Base-by-base conservation (phyloP, 352 stramenopile genomes). In the Globisporangium alternatum region DNA sequence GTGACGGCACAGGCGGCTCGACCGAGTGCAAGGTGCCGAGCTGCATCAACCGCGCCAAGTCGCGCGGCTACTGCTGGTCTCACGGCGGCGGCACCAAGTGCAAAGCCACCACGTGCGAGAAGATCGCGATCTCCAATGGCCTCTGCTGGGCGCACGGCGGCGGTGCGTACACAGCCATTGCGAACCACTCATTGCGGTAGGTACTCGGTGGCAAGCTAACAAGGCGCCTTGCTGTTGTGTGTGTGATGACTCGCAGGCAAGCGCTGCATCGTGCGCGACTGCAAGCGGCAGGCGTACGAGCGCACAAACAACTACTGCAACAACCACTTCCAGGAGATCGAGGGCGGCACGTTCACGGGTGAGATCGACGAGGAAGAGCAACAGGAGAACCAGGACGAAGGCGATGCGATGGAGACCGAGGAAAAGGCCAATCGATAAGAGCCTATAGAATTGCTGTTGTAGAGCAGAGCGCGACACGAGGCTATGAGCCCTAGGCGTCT, bases 291-390 rank as follows among this genome's bases (percentile, higher is more conserved):
- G 45, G 80, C 80, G n/a, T 89, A 89, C 65, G 77, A 87, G 60
- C 76, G 80, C 25, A 89, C 80, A 0, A 61, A 71, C 35, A 87
- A 88, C 64, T 80, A 73, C 44, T 88, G 78, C 68, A 71, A 72
- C 6, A 81, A 75, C 48, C 78, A 88, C 61, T 81, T 75, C 61
- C 71, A 70, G 21, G 61, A 66, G 57, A 62, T 66, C 63, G 33
- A 66, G n/a, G 31, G 48, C 13, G 57, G 58, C 33, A 52, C 35
- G 45, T 64, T 64, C 47, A 30, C 31, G 28, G 60, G 41, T 28
- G 49, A 65, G 37, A 49, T 59, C 49, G 60, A 52, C 0, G 52
- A 59, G 8, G 35, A 39, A 21, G 39, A 60, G 25, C 10, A 52
- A n/a, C 37, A 62, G 12, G 28, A 62, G 2, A 17, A 56, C 5